Evolutionary conservation across 352 stramenopile species (phyloP).

Genomic region (Proteromonas lacertae): DNA sequence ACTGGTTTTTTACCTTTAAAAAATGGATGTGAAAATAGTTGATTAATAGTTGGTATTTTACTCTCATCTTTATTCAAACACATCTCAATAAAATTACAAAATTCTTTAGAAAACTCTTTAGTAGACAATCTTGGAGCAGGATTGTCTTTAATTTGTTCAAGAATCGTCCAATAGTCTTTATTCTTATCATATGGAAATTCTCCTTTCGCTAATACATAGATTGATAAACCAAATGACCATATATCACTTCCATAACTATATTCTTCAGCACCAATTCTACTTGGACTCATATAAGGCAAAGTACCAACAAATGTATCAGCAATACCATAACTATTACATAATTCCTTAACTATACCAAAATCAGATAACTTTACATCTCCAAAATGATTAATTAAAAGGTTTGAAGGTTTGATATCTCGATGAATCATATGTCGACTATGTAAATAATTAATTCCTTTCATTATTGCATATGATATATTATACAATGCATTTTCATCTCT

Average conservation of each 20-base stretch:
- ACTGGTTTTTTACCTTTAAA: too few relatives aligned
- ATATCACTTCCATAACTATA: constrained; percentile 26
- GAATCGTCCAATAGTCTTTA: constrained; percentile 11
- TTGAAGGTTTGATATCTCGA: constrained; percentile 39
- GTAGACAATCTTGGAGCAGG: constrained; percentile 7
- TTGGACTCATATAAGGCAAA: constrained; percentile 29
- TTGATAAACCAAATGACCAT: constrained; percentile 15
- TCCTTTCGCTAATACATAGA: constrained; percentile 13
- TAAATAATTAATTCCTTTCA: constrained; percentile 40
- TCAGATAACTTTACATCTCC: constrained; percentile 75
- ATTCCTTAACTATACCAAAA: constrained; percentile 60
- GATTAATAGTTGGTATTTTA: constrained; percentile 5
- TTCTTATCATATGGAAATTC: constrained; percentile 7
- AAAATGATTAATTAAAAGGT: constrained; percentile 9
- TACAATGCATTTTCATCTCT: constrained; percentile 27
- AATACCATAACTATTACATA: constrained; percentile 9
- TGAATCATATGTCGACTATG: constrained; percentile 37
- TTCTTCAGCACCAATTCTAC: constrained; percentile 37
- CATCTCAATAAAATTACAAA: constrained; percentile 14
- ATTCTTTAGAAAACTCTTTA: constrained; percentile 7
- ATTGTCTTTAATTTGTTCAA: constrained; percentile 10
- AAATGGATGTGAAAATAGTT: constrained; percentile 12
- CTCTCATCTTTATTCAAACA: constrained; percentile 15
- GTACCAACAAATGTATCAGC: neutral
- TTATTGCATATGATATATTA: constrained; percentile 31